phyloP scores from a whole-genome alignment of 768 basidiomycete species.

The Mycena sanguinolenta region DNA sequence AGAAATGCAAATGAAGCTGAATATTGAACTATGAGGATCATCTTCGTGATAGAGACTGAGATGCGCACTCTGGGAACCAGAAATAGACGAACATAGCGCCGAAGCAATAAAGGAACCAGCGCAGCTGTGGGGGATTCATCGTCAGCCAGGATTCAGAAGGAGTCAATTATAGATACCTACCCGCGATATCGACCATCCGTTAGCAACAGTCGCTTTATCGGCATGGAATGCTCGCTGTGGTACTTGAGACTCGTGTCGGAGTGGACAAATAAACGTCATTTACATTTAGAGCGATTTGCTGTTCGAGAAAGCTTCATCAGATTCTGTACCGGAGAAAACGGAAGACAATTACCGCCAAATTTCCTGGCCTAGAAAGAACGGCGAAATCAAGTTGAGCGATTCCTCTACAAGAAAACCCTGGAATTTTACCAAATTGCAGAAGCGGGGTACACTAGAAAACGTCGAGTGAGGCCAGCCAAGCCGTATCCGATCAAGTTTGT shows the following conservation, averaged over 20 bases:
- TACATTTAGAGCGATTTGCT: slow-evolving; percentile 24
- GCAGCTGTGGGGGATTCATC: slow-evolving; percentile 35
- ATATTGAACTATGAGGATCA: slow-evolving; percentile 36
- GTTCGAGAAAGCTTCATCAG: background rate
- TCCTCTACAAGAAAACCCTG: background rate
- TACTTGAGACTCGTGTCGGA: background rate
- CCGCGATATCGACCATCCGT: slow-evolving; percentile 40
- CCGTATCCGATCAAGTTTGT: slow-evolving; percentile 63
- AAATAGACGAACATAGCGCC: slow-evolving; percentile 44
- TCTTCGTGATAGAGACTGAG: background rate
- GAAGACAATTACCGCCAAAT: slow-evolving; percentile 14
- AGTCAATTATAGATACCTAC: background rate
- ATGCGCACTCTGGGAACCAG: slow-evolving; percentile 35
- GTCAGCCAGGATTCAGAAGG: slow-evolving; percentile 22
- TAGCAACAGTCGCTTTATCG: slow-evolving; percentile 32
- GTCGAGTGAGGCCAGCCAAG: slow-evolving; percentile 62
- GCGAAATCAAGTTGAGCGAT: background rate
- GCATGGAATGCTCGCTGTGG: slow-evolving; percentile 64
- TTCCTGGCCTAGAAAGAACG: slow-evolving; percentile 3
- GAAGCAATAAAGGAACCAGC: slow-evolving; percentile 60
- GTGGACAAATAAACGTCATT: background rate
- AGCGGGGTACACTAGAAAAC: slow-evolving; percentile 69
- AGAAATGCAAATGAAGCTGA: slow-evolving; percentile 50
- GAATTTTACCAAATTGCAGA: slow-evolving; percentile 70
- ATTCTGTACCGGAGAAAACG: background rate